Evolutionary conservation across 768 basidiomycete genomes (phyloP).

Genomic region (Termitomyces sp.): DNA sequence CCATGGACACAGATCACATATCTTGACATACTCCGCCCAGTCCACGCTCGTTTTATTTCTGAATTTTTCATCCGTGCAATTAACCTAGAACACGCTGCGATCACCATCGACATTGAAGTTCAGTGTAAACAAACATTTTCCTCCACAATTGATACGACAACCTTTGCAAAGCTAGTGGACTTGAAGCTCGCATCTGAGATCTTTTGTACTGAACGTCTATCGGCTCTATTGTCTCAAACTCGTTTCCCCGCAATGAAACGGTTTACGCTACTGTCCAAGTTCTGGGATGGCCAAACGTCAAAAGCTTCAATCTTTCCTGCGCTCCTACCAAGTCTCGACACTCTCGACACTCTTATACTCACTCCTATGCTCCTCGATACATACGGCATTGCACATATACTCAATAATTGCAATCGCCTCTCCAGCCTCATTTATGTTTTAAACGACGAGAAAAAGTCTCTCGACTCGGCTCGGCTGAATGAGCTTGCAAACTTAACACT

Average conservation of each 20-base stretch:
- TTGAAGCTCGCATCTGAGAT: not conserved
- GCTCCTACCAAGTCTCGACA: not conserved
- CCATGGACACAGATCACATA: not conserved
- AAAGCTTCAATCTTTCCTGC: not conserved
- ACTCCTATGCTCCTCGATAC: not conserved
- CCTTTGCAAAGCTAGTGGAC: not conserved
- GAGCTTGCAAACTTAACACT: not conserved
- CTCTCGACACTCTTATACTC: not conserved
- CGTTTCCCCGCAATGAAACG: not conserved
- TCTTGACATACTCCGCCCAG: not conserved
- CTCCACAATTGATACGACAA: too few species aligned
- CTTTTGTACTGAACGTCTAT: not conserved
- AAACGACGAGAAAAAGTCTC: not conserved
- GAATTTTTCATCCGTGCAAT: not conserved
- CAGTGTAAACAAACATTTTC: not conserved
- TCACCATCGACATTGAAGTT: not conserved
- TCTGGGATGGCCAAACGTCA: not conserved
- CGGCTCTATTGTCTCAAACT: not conserved
- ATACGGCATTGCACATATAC: not conserved
- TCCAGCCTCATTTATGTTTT: not conserved
- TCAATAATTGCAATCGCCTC: not conserved
- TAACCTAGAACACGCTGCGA: not conserved
- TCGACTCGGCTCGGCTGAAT: not conserved
- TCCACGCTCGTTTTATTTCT: not conserved
- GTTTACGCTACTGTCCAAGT: not conserved